Evolutionary conservation across 106 monocot species (phyloP).

Genomic region (Platanthera guangdongensis): DNA sequence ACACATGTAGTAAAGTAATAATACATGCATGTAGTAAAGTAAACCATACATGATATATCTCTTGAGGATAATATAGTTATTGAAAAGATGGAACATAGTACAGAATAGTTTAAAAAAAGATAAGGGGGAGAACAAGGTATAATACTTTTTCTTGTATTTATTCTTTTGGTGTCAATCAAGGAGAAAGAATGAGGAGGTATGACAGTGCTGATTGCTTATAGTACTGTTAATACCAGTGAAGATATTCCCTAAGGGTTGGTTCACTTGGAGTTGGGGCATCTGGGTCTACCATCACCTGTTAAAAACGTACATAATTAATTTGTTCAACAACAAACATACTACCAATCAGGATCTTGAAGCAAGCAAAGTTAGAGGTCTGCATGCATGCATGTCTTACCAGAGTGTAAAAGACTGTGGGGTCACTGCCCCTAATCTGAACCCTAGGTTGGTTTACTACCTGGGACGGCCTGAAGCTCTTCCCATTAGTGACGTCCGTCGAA

Average conservation of each 20-base stretch:
- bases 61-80: background rate
- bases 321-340: background rate
- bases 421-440: constrained; percentile 62
- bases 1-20: too few species aligned
- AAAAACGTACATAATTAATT: background rate
- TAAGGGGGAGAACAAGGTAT: too few species aligned
- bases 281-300: constrained; percentile 67
- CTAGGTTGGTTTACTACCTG: constrained; percentile 54
- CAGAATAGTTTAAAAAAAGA: background rate
- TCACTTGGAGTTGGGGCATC: constrained; percentile 80
- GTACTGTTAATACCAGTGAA: constrained; percentile 15
- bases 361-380: background rate
- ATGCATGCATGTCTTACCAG: constrained; percentile 71
- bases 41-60: background rate
- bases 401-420: constrained; percentile 69
- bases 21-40: too few species aligned
- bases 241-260: constrained; percentile 53
- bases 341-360: too few species aligned
- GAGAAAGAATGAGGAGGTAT: too few species aligned
- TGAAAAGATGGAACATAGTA: background rate
- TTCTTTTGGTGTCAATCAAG: background rate
- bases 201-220: too few species aligned
- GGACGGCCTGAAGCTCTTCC: constrained; percentile 69
- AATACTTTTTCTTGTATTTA: too few species aligned
- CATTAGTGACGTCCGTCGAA: constrained; percentile 47